Percentiles rank a stretch among this genome's conserved stretches.
Conservation (phyloP, 2,329 filamentous ascomycete species). For the Paecilomyces sp. region DNA sequence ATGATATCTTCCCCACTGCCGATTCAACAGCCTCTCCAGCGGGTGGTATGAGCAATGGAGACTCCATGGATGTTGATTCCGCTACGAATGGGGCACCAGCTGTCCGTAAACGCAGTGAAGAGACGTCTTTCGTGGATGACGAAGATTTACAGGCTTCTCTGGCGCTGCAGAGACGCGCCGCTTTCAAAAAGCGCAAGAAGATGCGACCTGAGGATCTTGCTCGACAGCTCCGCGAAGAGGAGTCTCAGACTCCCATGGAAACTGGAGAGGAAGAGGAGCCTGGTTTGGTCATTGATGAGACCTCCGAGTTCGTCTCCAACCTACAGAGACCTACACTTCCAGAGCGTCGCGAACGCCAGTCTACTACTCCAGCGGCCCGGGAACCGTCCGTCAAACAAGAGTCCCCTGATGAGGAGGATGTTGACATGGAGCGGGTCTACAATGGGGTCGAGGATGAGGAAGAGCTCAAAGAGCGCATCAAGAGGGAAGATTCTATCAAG, state of each 20-base stretch:
- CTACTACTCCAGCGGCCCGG: slow-evolving; percentile 28
- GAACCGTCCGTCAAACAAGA: slow-evolving; percentile 13
- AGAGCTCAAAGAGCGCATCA: slow-evolving; percentile 42
- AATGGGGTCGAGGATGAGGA: slow-evolving; percentile 37
- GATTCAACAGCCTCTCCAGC: slow-evolving; percentile 23
- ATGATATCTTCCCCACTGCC: slow-evolving; percentile 44
- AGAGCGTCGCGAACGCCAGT: slow-evolving; percentile 41
- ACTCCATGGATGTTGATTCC: slow-evolving; percentile 70
- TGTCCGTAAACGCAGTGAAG: slow-evolving; percentile 57
- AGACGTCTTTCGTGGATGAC: slow-evolving; percentile 74
- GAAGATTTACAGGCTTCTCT: slow-evolving; percentile 85
- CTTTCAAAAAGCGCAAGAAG: slow-evolving; percentile 88
- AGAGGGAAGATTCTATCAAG: slow-evolving; percentile 38
- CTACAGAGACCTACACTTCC: slow-evolving; percentile 60
- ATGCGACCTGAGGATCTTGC: slow-evolving; percentile 80
- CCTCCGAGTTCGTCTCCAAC: slow-evolving; percentile 86
- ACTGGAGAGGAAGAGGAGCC: slow-evolving; percentile 52
- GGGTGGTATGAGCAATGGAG: slow-evolving; percentile 22
- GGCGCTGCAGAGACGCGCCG: slow-evolving; percentile 71
- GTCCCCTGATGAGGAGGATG: slow-evolving; percentile 10
- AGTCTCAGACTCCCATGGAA: slow-evolving; percentile 46
- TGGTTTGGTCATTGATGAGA: slow-evolving; percentile 90
- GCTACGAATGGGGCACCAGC: slow-evolving; percentile 33
- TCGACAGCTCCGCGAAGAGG: slow-evolving; percentile 64
- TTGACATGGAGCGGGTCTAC: slow-evolving; percentile 13